A percentile compares a stretch with the other conserved stretches of the same genome.
Evolutionary conservation across 768 basidiomycete species (phyloP).

Genomic region (Tephrocybe sp.): DNA sequence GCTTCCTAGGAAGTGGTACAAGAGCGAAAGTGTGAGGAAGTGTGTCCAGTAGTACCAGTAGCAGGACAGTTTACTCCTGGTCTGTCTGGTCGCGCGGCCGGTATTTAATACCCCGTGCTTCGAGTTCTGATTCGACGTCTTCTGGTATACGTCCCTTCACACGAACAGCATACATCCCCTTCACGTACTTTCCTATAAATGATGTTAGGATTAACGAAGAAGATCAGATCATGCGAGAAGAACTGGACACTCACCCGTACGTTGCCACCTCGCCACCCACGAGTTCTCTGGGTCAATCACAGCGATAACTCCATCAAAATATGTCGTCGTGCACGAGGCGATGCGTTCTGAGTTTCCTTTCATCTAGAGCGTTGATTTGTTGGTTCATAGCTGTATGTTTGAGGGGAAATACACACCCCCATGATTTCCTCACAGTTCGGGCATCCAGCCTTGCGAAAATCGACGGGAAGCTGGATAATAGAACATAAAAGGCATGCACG

Average conservation of each 20-base stretch:
- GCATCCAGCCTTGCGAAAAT: slow-evolving; percentile 86
- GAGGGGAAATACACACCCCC: slow-evolving; percentile 52
- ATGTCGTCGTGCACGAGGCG: slow-evolving; percentile 81
- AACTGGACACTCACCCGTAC: slow-evolving; percentile 76
- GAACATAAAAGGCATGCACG: slow-evolving; percentile 95
- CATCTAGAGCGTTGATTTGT: slow-evolving; percentile 51
- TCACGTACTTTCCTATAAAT: slow-evolving; percentile 75
- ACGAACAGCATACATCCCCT: slow-evolving; percentile 92
- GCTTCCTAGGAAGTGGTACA: not conserved
- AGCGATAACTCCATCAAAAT: slow-evolving; percentile 91
- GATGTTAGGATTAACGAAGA: not conserved
- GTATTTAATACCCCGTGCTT: slow-evolving; percentile 75
- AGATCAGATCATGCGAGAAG: not conserved
- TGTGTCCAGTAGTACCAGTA: too few relatives aligned
- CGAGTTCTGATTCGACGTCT: slow-evolving; percentile 79
- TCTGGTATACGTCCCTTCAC: slow-evolving; percentile 84
- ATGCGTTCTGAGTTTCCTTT: slow-evolving; percentile 85
- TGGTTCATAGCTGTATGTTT: not conserved
- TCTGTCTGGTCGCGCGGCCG: slow-evolving; percentile 82
- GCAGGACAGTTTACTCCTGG: slow-evolving; percentile 61
- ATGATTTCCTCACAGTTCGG: slow-evolving; percentile 97
- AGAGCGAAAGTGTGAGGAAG: not conserved
- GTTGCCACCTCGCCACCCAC: slow-evolving; percentile 97
- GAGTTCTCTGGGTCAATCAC: slow-evolving; percentile 82
- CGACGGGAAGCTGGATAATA: slow-evolving; percentile 76